phyloP scores from a whole-genome alignment of 2,329 filamentous ascomycete genomes.

The Penicillium sp. region DNA sequence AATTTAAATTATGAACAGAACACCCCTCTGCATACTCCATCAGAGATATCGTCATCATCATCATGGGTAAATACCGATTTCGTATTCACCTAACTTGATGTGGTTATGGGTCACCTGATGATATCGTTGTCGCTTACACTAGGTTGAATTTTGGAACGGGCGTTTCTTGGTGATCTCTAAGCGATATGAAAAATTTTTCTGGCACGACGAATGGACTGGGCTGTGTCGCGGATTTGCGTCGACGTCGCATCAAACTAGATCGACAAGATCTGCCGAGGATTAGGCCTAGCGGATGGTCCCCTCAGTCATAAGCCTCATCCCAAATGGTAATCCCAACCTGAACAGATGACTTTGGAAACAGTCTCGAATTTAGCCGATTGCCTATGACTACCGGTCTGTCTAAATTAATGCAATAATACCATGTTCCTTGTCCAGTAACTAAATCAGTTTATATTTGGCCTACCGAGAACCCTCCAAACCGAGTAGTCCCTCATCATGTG shows the following conservation, averaged over 20 bases:
- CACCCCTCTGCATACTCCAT: background rate
- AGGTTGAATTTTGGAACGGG: background rate
- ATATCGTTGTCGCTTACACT: background rate
- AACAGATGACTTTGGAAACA: no score
- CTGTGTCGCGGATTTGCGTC: background rate
- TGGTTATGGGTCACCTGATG: background rate
- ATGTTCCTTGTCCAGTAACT: no score
- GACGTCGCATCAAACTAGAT: constrained; percentile 7
- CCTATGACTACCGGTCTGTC: no score
- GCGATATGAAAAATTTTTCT: background rate
- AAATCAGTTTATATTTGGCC: no score
- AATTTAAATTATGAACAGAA: background rate
- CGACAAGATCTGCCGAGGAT: constrained; percentile 5
- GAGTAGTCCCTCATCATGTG: constrained; percentile 4
- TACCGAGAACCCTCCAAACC: background rate
- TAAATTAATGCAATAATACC: no score
- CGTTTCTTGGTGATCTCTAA: background rate
- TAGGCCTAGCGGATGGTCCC: constrained; percentile 2
- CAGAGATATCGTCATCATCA: constrained; percentile 1
- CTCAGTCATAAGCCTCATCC: background rate
- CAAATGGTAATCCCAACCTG: background rate
- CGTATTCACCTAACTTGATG: background rate
- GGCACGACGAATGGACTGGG: background rate
- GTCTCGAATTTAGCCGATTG: background rate
- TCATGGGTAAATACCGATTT: background rate